Evolutionary conservation across 768 basidiomycete species (phyloP), one percentile per base, ranked within the genome.

Genomic region (Lactarius sp.): DNA sequence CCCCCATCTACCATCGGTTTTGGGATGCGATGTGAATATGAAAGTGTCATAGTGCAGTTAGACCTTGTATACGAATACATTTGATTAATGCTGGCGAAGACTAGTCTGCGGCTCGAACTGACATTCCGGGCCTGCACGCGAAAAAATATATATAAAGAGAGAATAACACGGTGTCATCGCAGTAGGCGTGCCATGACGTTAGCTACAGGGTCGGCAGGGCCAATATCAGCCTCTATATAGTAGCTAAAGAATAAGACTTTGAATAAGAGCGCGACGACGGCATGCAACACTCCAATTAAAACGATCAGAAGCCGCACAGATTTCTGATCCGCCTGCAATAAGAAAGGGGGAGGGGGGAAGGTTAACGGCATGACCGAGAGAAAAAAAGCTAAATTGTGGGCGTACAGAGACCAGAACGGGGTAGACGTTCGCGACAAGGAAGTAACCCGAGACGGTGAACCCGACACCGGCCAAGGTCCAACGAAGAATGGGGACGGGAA

Each of bases 401-500:
- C 89, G 69, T 69, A 95, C 94, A 9, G 85, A 81, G 41, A 90
- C 85, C 34, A 98, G 85, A 57, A 97, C 83, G 4, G 96, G 96
- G 69, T 97, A 98, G 52, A 97, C 83, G 70, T 94, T 93, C 27
- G 80, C 79, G 14, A 81, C 79, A 34, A 99, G 80, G 80, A 94
- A 98, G 77, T 84, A 93, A 2, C 94, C 93, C 7, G 96, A 98
- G 20, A 93, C 76, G 1, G 77, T 78, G 68, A 90, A 91, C 0
- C 85, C 94, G 51, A 85, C 52, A 13, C 83, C 83, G 20, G 90
- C 86, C 34, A 97, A 80, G 2, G 80, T 79, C 92, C 93, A 95
- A 9, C 95, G 86, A 8, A 95, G 73, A 33, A 94, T 79, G 2
- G 89, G 83, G 5, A 94, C 80, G 0, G 94, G 93, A 52, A 92